Evolutionary conservation across 139 green algal species (phyloP).

Genomic region (Chlamydomonas eustigma): DNA sequence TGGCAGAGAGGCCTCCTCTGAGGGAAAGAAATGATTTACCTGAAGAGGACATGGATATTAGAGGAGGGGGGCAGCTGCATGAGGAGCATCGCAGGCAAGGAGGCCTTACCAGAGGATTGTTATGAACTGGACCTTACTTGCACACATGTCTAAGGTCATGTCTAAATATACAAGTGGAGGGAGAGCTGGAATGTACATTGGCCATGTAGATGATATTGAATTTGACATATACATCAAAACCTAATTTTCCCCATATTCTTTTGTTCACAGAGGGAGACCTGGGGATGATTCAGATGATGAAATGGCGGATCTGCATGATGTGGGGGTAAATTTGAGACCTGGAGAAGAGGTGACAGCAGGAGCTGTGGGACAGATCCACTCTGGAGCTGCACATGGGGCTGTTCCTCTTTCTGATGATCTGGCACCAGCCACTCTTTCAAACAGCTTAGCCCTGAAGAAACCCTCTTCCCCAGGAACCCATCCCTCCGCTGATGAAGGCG

Average conservation of each 20-base stretch:
- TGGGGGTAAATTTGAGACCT: not conserved
- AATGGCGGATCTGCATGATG: not conserved
- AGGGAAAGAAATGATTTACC: constrained; percentile 33
- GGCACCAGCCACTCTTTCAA: not conserved
- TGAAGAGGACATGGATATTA: constrained; percentile 68
- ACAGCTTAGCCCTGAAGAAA: constrained; percentile 1
- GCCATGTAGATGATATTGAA: not conserved
- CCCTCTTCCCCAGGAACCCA: not conserved
- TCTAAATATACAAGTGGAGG: too few species aligned
- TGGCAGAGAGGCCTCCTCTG: constrained; percentile 53
- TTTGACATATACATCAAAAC: not conserved
- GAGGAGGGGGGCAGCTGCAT: constrained; percentile 60
- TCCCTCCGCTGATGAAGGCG: too few species aligned
- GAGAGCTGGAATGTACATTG: not conserved
- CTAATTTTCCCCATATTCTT: not conserved
- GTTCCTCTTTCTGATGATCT: not conserved
- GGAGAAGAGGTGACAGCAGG: not conserved
- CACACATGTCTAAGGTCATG: too few species aligned
- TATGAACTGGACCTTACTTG: not conserved
- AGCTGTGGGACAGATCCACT: too few species aligned
- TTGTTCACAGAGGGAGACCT: constrained; percentile 1
- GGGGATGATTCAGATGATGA: constrained; percentile 12
- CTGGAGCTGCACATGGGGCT: not conserved
- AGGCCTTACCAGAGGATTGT: not conserved
- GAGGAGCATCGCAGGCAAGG: constrained; percentile 48